Percentiles rank a stretch among this genome's conserved stretches.
Evolutionary conservation across 495 filamentous ascomycete species (phyloP).

Genomic region (Penicillium ucsense): DNA sequence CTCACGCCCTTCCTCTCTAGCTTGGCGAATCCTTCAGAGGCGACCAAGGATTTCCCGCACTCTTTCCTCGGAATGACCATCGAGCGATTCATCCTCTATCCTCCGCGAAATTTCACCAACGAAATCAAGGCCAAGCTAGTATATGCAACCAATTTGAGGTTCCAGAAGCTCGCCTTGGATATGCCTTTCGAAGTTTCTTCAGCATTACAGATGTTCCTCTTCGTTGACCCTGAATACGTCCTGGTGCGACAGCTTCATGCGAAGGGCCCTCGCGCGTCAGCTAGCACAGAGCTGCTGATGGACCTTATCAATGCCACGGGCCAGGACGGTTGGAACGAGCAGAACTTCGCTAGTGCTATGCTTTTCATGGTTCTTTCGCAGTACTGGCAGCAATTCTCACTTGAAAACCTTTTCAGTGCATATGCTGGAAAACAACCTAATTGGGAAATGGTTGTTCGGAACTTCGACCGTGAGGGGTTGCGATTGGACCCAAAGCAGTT

Average conservation of each 20-base stretch:
- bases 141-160: conserved; percentile 58
- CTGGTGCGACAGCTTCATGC: conserved; percentile 72
- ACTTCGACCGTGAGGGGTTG: conserved; percentile 73
- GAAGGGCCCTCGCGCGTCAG: conserved; percentile 54
- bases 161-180: conserved; percentile 47
- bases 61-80: conserved; percentile 65
- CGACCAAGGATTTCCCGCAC: conserved; percentile 52
- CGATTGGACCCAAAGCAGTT: conserved; percentile 72
- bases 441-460: conserved; percentile 73
- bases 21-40: conserved; percentile 47
- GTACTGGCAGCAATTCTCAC: conserved; percentile 55
- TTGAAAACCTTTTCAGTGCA: conserved; percentile 62
- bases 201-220: conserved; percentile 61
- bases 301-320: conserved; percentile 58
- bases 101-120: conserved; percentile 71
- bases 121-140: conserved; percentile 58
- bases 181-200: conserved; percentile 65
- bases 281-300: conserved; percentile 42
- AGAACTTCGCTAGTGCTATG: conserved; percentile 70
- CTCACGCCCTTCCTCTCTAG: conserved; percentile 64
- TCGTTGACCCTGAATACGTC: conserved; percentile 53
- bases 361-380: conserved; percentile 72
- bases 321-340: conserved; percentile 63
- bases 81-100: conserved; percentile 71
- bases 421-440: conserved; percentile 52